phyloP scores from a whole-genome alignment of 257 asterid genomes.

The Solanum ossicruentum region DNA sequence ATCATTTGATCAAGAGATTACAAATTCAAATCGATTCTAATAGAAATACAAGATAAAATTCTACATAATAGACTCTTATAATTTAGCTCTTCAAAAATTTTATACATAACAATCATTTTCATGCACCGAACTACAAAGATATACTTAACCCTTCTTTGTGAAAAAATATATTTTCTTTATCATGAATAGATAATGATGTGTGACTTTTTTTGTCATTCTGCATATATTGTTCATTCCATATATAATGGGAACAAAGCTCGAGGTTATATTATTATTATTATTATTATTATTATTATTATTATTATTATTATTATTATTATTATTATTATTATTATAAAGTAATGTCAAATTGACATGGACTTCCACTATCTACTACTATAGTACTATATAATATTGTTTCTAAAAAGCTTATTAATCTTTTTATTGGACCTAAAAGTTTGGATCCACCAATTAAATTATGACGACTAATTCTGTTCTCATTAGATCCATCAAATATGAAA shows the following conservation, averaged over 20 bases:
- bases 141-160: background rate
- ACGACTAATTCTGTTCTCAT: background rate
- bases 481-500: background rate
- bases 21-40: too few relatives aligned
- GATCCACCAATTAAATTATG: background rate
- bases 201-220: background rate
- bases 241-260: constrained; percentile 69
- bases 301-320: background rate
- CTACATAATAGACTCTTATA: too few relatives aligned
- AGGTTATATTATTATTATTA: constrained; percentile 12
- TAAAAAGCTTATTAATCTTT: background rate
- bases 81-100: too few relatives aligned
- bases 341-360: constrained; percentile 13
- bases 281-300: background rate
- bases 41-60: too few relatives aligned
- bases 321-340: background rate
- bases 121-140: background rate
- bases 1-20: too few relatives aligned
- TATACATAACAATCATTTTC: too few relatives aligned
- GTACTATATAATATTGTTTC: constrained; percentile 1
- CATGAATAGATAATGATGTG: background rate
- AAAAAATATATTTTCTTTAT: background rate
- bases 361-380: constrained; percentile 4
- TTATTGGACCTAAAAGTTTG: constrained; percentile 18
- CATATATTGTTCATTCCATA: background rate